Conservation (phyloP, 192 early-diverging fungal genomes). For the Coemansia sp. region DNA sequence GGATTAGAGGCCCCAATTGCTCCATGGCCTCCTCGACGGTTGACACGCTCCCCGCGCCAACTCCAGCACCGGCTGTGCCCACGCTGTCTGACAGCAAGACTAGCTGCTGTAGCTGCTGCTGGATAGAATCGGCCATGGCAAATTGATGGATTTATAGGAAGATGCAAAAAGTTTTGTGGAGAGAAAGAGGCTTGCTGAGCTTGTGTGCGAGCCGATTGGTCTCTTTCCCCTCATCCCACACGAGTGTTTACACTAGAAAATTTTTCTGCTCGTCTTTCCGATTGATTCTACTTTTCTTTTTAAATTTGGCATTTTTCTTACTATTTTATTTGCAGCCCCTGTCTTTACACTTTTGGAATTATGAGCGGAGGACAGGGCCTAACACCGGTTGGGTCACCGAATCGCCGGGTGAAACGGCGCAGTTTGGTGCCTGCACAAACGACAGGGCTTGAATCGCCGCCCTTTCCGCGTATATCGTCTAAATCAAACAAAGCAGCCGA, state of each 20-base stretch:
- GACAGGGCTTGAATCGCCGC: slow-evolving; percentile 15
- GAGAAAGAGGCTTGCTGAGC: not conserved
- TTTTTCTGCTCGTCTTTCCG: not conserved
- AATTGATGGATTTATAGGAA: slow-evolving; percentile 2
- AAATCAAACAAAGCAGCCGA: not conserved
- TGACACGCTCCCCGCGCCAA: slow-evolving; percentile 30
- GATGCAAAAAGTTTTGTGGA: not conserved
- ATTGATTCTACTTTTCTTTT: too few species aligned
- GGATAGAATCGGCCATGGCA: slow-evolving; percentile 51
- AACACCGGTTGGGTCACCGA: slow-evolving; percentile 44
- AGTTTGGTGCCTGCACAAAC: not conserved
- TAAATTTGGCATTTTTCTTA: not conserved
- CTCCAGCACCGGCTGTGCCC: slow-evolving; percentile 19
- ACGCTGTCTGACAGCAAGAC: slow-evolving; percentile 51
- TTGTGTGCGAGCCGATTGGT: not conserved
- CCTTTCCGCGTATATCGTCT: slow-evolving; percentile 8
- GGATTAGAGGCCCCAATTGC: slow-evolving; percentile 83
- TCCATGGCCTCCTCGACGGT: slow-evolving; percentile 68
- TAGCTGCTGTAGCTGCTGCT: slow-evolving; percentile 53
- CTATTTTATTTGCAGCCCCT: not conserved
- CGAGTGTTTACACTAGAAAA: not conserved
- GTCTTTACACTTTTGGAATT: not conserved
- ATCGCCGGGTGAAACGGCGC: slow-evolving; percentile 30
- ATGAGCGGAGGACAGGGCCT: slow-evolving; percentile 20
- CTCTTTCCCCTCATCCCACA: not conserved